phyloP scores from a whole-genome alignment of 192 early-diverging fungal genomes.

The Entomortierella chlamydospora region DNA sequence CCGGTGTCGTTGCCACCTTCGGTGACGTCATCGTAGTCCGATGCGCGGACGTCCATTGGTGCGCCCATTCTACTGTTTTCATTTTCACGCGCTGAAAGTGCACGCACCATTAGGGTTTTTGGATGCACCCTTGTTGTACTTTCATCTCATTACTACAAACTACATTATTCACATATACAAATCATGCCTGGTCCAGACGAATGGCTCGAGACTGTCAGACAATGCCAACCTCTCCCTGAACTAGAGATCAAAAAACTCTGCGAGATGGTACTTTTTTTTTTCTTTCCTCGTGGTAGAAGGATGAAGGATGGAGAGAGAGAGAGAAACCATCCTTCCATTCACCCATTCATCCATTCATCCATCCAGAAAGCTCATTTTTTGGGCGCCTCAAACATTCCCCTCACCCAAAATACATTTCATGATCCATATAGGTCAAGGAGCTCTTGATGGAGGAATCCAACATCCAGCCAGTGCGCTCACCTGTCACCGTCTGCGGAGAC shows the following conservation, averaged over 20 bases:
- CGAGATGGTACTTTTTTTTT: slow-evolving; percentile 79
- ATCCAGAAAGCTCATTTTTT: neutral
- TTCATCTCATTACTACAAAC: no score
- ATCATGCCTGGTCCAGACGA: slow-evolving; percentile 88
- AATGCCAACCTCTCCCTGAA: slow-evolving; percentile 95
- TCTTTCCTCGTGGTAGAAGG: no score
- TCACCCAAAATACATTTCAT: neutral
- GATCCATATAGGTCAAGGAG: slow-evolving; percentile 93
- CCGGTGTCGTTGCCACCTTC: no score
- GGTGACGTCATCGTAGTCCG: no score
- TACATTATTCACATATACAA: slow-evolving; percentile 1
- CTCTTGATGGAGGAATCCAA: slow-evolving; percentile 98
- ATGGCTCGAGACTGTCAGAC: slow-evolving; percentile 92
- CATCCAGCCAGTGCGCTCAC: slow-evolving; percentile 95
- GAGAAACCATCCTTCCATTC: no score
- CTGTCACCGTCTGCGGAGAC: slow-evolving; percentile 98
- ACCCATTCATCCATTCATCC: neutral
- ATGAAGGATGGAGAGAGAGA: no score
- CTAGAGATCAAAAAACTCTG: slow-evolving; percentile 97
- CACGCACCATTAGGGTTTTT: no score
- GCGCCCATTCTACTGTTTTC: no score
- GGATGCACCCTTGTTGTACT: neutral
- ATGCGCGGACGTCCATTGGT: no score
- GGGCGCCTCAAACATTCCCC: neutral
- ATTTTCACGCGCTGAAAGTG: no score